Evolutionary conservation across 2,329 filamentous ascomycete species (phyloP).

Genomic region (Clarireedia monteithiana): DNA sequence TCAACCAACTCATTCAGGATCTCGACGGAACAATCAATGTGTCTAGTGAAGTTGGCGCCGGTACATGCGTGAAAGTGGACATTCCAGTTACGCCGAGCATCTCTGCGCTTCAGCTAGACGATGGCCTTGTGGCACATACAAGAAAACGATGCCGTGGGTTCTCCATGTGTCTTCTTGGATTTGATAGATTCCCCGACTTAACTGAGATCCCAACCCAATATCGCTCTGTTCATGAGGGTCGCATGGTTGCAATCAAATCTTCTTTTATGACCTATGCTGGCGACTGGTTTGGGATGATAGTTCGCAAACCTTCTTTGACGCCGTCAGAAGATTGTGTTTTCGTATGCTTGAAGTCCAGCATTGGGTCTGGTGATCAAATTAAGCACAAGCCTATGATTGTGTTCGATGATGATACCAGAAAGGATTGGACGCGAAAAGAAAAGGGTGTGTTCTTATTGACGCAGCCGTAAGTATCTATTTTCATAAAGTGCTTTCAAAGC

Average conservation of each 20-base stretch:
- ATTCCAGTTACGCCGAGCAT: slow-evolving; percentile 28
- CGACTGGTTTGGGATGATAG: slow-evolving; percentile 19
- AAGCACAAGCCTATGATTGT: slow-evolving; percentile 15
- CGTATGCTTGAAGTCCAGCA: slow-evolving; percentile 13
- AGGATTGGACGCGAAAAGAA: neutral
- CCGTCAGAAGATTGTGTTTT: slow-evolving; percentile 10
- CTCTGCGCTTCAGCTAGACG: neutral
- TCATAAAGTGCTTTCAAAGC: neutral
- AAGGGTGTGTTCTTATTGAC: slow-evolving; percentile 13
- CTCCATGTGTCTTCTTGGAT: slow-evolving; percentile 16
- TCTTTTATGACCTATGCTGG: slow-evolving; percentile 12
- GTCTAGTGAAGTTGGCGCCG: slow-evolving; percentile 41
- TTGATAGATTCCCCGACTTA: slow-evolving; percentile 13
- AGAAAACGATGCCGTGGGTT: slow-evolving; percentile 10
- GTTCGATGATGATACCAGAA: slow-evolving; percentile 13
- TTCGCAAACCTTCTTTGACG: slow-evolving; percentile 7
- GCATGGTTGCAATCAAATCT: slow-evolving; percentile 13
- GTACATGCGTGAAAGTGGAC: slow-evolving; percentile 45
- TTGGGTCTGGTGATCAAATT: neutral
- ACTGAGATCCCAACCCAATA: slow-evolving; percentile 11
- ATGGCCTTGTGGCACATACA: slow-evolving; percentile 9
- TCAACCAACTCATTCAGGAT: slow-evolving; percentile 50
- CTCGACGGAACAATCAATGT: slow-evolving; percentile 53
- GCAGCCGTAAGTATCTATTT: slow-evolving; percentile 15
- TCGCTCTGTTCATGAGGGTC: slow-evolving; percentile 7